phyloP scores from a whole-genome alignment of 164 flowering plant species.

The Berberis thunbergii region DNA sequence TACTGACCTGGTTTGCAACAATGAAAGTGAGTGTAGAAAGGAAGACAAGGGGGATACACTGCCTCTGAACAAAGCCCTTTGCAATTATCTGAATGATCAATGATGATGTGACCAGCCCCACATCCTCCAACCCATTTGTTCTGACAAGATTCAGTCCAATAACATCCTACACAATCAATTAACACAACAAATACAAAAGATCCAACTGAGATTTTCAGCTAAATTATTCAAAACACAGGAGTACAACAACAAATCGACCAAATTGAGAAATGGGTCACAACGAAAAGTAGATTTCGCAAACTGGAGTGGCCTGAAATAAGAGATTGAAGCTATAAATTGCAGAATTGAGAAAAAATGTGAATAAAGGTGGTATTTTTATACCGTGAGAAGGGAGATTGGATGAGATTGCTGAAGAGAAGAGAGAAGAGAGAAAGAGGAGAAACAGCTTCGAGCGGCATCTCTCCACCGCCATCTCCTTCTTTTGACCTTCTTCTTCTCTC shows the following conservation, averaged over 20 bases:
- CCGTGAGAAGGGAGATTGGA: slow-evolving; percentile 12
- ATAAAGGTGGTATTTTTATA: not conserved
- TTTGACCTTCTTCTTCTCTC: too few relatives aligned
- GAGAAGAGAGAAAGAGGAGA: slow-evolving; percentile 1
- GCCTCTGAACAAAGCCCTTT: slow-evolving; percentile 21
- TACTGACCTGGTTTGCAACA: slow-evolving; percentile 28
- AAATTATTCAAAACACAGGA: not conserved
- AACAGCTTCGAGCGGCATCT: slow-evolving; percentile 9
- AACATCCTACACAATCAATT: slow-evolving; percentile 18
- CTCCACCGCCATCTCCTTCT: slow-evolving; percentile 2
- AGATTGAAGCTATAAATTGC: not conserved
- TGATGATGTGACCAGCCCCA: slow-evolving; percentile 20
- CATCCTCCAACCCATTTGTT: slow-evolving; percentile 32
- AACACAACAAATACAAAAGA: not conserved
- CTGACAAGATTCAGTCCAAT: slow-evolving; percentile 29
- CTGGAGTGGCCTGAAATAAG: too few relatives aligned
- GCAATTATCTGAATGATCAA: slow-evolving; percentile 25
- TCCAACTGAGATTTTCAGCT: not conserved
- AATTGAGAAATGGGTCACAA: too few relatives aligned
- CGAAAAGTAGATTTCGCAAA: too few relatives aligned
- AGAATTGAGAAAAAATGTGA: not conserved
- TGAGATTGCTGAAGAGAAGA: slow-evolving; percentile 5
- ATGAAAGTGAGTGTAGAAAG: slow-evolving; percentile 24
- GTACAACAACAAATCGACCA: too few relatives aligned
- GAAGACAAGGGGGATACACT: slow-evolving; percentile 21